Percentiles rank a stretch among this genome's conserved stretches.
Evolutionary conservation across 768 basidiomycete genomes (phyloP).

Genomic region (Kockovaella imperatae): DNA sequence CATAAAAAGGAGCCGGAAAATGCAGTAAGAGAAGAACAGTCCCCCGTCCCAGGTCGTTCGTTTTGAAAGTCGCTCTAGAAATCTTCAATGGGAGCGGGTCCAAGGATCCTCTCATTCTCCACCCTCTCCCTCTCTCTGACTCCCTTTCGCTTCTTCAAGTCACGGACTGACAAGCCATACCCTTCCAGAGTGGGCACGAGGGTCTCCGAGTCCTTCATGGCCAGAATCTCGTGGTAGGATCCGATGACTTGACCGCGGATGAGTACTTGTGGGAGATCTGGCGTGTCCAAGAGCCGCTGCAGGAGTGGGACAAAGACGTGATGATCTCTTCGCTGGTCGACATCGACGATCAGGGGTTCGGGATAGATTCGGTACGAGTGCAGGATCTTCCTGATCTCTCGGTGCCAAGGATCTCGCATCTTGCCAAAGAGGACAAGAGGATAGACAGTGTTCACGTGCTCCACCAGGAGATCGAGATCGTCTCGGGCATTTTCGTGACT

Average conservation of each 20-base stretch:
- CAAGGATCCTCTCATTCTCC: slow-evolving; percentile 41
- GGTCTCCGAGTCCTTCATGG: slow-evolving; percentile 23
- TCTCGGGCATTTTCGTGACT: slow-evolving; percentile 27
- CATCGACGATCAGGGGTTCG: slow-evolving; percentile 39
- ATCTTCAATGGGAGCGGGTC: slow-evolving; percentile 30
- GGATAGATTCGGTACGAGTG: slow-evolving; percentile 37
- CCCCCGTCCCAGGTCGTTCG: slow-evolving; percentile 13
- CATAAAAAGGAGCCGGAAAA: too few species aligned
- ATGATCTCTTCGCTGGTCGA: slow-evolving; percentile 39
- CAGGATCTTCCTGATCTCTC: slow-evolving; percentile 40
- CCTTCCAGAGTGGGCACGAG: slow-evolving; percentile 22
- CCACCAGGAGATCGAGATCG: slow-evolving; percentile 34
- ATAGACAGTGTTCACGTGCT: slow-evolving; percentile 37
- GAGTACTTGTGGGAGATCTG: slow-evolving; percentile 35
- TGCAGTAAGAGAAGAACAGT: too few species aligned
- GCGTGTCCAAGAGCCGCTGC: slow-evolving; percentile 25
- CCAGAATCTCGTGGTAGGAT: slow-evolving; percentile 31
- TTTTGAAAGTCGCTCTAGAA: too few species aligned
- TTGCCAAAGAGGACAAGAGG: slow-evolving; percentile 41
- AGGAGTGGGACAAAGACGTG: slow-evolving; percentile 30
- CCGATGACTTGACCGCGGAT: slow-evolving; percentile 32
- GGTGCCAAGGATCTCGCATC: slow-evolving; percentile 44
- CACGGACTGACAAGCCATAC: slow-evolving; percentile 13
- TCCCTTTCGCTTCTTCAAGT: slow-evolving; percentile 40
- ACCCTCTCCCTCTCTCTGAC: slow-evolving; percentile 35